A percentile compares a stretch with the other conserved stretches of the same genome.
Conservation (phyloP, 306 rosid genomes). For the Herpetospermum pedunculosum region DNA sequence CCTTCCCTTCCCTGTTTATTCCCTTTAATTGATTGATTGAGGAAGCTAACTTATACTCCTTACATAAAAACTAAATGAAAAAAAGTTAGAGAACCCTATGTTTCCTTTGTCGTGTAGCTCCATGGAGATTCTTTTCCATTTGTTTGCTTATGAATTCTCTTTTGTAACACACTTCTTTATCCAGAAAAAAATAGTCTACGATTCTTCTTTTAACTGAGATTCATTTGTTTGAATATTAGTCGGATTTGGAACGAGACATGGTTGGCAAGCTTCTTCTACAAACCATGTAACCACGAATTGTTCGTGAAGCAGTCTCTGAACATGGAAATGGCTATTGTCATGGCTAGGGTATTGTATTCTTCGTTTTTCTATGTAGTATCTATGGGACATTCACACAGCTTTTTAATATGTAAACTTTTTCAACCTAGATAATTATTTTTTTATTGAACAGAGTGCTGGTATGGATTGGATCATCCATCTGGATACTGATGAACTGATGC, state of each 20-base stretch:
- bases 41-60: neutral
- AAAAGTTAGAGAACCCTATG: neutral
- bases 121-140: neutral
- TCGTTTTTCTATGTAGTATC: conserved; percentile 8
- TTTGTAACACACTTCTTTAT: neutral
- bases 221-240: conserved; percentile 28
- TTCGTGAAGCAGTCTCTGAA: conserved; percentile 94
- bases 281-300: conserved; percentile 93
- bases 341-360: conserved; percentile 73
- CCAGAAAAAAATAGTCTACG: neutral
- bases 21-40: neutral
- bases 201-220: neutral
- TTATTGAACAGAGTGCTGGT: conserved; percentile 47
- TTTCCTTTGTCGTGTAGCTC: neutral
- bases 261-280: conserved; percentile 93
- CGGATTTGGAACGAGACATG: conserved; percentile 98
- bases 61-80: neutral
- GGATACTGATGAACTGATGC: conserved; percentile 81
- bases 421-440: neutral
- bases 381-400: neutral
- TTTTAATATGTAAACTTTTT: neutral
- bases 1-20: neutral
- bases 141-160: neutral
- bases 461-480: conserved; percentile 98
- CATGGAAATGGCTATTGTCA: conserved; percentile 98